Evolutionary conservation across 208 protist species (phyloP), one percentile per base, ranked within the genome.

Genomic region (Crithidia mellificae): DNA sequence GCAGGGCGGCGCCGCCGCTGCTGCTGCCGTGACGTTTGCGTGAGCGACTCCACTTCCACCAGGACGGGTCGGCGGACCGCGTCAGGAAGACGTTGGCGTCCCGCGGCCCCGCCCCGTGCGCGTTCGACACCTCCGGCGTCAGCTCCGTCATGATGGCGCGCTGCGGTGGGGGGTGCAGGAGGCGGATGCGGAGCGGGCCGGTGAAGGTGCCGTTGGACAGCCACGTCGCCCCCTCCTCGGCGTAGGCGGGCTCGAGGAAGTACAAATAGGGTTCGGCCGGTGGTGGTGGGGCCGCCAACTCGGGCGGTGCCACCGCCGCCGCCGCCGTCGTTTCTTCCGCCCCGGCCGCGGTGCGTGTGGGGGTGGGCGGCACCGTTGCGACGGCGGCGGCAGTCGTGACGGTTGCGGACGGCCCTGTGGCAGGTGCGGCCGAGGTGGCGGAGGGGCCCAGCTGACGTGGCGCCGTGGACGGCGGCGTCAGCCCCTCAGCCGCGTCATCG

Each of bases 151-250:
- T 38, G 63, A 32, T 9, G 52, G 11, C 24, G 63, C 29, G 20
- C 52, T 29, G 63, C 52, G 12, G 52, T 20, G 51, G 53, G 11
- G 65, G 54, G 25, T 71, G 54, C 19, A 71, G 53, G 20, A 71
- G 53, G 12, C 47, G 65, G 43, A 71, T 56, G 54, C 65, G 65
- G 2, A 71, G 25, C 22, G 65, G 47, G 24, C 63, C 63, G 19
- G 36, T 6, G 14, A 68, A 49, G 51, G 24, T 53, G 39, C 46
- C 47, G 19, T 44, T 61, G 44, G 9, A 39, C 39, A 59, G 36
- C 47, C 34, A 59, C 58, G 47, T 65, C 57, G 29, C 44, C 2
- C 46, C 46, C n/a, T 65, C 46, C 11, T 54, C 32, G 22, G 58
- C 11, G 44, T 24, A 39, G 17, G 58, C 52, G 9, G 57, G 58